Conservation (phyloP, 768 basidiomycete genomes). For the Steccherinum ochraceum region DNA sequence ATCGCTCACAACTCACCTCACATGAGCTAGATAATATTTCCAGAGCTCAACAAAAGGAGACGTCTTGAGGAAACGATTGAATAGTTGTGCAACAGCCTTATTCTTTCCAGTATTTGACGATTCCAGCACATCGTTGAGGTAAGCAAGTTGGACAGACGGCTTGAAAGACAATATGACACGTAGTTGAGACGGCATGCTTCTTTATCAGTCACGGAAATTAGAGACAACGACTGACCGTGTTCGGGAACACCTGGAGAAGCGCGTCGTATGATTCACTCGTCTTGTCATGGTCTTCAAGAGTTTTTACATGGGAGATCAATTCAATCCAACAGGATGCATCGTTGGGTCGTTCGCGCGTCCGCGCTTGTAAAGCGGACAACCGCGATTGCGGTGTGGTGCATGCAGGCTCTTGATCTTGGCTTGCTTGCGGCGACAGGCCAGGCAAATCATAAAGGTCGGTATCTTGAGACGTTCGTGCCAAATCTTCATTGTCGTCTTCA, state of each 20-base stretch:
- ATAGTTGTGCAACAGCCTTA: slow-evolving; percentile 74
- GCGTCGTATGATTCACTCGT: slow-evolving; percentile 78
- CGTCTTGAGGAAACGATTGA: slow-evolving; percentile 75
- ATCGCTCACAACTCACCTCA: slow-evolving; percentile 53
- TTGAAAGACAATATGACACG: slow-evolving; percentile 25
- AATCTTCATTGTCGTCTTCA: no score
- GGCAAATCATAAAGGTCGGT: no score
- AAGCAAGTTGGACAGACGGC: slow-evolving; percentile 80
- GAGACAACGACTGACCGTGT: slow-evolving; percentile 62
- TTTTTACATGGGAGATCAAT: slow-evolving; percentile 46
- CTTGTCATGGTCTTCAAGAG: slow-evolving; percentile 67
- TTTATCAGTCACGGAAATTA: slow-evolving; percentile 18
- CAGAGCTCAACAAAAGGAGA: slow-evolving; percentile 86
- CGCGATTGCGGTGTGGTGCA: not conserved
- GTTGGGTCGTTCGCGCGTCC: not conserved
- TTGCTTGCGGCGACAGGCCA: no score
- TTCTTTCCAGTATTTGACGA: slow-evolving; percentile 46
- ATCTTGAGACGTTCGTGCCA: no score
- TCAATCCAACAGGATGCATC: not conserved
- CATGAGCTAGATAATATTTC: slow-evolving; percentile 90
- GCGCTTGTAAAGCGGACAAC: not conserved
- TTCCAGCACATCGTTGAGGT: slow-evolving; percentile 68
- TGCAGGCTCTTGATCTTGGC: no score
- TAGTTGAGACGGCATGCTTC: slow-evolving; percentile 10
- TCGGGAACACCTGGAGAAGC: slow-evolving; percentile 82